Percentiles rank a stretch among this genome's conserved stretches.
Evolutionary conservation across 1,284 basidiomycete genomes (phyloP).

Genomic region (Puccinia brachypodii): DNA sequence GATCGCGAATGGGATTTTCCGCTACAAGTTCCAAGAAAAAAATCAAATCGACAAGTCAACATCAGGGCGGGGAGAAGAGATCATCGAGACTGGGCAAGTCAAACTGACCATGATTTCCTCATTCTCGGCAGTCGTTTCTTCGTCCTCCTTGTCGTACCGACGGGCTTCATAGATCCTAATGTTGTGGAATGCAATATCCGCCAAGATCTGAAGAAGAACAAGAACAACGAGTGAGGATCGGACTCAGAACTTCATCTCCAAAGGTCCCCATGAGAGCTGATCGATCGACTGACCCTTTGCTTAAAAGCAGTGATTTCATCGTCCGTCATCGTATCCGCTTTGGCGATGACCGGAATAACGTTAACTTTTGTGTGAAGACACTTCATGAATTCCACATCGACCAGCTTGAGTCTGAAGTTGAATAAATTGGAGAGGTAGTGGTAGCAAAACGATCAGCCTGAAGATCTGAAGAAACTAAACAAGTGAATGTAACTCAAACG

Average conservation of each 20-base stretch:
- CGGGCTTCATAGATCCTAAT: constrained; percentile 96
- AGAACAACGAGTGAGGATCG: constrained; percentile 5
- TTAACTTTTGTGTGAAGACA: constrained; percentile 93
- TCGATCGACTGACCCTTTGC: constrained; percentile 66
- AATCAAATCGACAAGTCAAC: background rate
- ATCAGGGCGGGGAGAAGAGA: background rate
- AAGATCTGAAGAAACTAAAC: background rate
- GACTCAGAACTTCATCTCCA: background rate
- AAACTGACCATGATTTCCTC: constrained; percentile 77
- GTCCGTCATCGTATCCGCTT: constrained; percentile 92
- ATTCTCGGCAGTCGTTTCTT: constrained; percentile 90
- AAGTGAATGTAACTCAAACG: constrained; percentile 64
- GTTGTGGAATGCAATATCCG: constrained; percentile 85
- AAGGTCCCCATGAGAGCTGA: background rate
- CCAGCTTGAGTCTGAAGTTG: constrained; percentile 74
- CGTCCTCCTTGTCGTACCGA: constrained; percentile 92
- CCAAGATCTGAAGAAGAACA: constrained; percentile 67
- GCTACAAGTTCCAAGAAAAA: constrained; percentile 60
- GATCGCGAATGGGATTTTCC: constrained; percentile 95
- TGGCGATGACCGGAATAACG: constrained; percentile 93
- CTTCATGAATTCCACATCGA: constrained; percentile 97
- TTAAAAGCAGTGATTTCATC: constrained; percentile 91
- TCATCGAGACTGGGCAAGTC: background rate
- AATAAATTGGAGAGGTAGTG: constrained; percentile 10
- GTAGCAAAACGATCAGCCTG: constrained; percentile 3